A percentile compares a stretch with the other conserved stretches of the same genome.
Evolutionary conservation across 148 eudicot species (phyloP).

Genomic region (Vaccinium darrowii): DNA sequence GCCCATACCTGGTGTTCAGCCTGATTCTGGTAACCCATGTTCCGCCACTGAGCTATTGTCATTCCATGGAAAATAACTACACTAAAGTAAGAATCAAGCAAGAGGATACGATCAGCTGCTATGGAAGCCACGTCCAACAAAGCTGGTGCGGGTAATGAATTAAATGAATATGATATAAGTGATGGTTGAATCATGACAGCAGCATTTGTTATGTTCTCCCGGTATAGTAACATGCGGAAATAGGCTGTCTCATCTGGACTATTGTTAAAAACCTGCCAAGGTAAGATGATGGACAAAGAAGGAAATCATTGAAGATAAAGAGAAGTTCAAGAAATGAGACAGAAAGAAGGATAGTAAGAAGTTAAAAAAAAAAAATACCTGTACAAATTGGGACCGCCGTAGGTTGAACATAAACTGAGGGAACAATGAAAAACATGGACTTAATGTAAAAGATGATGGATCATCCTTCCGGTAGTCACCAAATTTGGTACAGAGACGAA

Average conservation of each 20-base stretch:
- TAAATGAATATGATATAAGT: slow-evolving; percentile 80
- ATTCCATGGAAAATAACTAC: slow-evolving; percentile 94
- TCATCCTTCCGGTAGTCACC: slow-evolving; percentile 97
- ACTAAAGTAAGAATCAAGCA: slow-evolving; percentile 90
- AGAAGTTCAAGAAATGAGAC: neutral
- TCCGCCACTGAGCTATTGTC: slow-evolving; percentile 97
- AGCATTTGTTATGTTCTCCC: slow-evolving; percentile 79
- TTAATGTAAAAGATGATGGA: slow-evolving; percentile 83
- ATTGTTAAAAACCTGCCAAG: slow-evolving; percentile 72
- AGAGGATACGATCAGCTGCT: slow-evolving; percentile 78
- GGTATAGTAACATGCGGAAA: slow-evolving; percentile 84
- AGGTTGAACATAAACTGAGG: slow-evolving; percentile 96
- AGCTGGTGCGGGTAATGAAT: slow-evolving; percentile 80
- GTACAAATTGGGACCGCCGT: slow-evolving; percentile 91
- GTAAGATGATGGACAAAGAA: neutral
- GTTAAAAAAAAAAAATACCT: slow-evolving; percentile 40
- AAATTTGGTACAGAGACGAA: slow-evolving; percentile 87
- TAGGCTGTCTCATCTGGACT: slow-evolving; percentile 99
- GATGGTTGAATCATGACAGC: slow-evolving; percentile 98
- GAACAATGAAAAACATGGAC: slow-evolving; percentile 81
- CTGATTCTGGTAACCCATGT: slow-evolving; percentile 86
- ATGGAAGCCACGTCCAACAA: slow-evolving; percentile 86
- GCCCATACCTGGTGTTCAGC: slow-evolving; percentile 72
- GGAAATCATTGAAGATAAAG: neutral
- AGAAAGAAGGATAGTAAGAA: neutral